Base-by-base conservation (phyloP, 768 basidiomycete genomes). In the Hypsizygus marmoreus region DNA sequence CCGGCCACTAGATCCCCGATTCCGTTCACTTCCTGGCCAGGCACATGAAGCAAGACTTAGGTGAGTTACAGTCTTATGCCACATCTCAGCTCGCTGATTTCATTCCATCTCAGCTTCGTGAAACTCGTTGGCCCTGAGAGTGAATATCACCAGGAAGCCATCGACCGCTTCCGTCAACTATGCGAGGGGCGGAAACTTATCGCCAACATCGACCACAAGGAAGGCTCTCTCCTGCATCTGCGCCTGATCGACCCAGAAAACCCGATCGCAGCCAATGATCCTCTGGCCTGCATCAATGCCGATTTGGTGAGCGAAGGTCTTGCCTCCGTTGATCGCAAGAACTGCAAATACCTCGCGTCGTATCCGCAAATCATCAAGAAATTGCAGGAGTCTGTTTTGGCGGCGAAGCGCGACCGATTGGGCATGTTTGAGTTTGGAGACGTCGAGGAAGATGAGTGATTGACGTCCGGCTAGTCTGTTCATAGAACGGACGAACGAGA, bases 391-490 rank as follows among this genome's bases (percentile, higher is more conserved):
- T 79, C 83, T 2, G 63, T 84, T 25, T 56, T 63, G 16, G 73
- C 73, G 14, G 92, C 92, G 9, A 92, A 91, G 67, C 73, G 77
- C 41, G 83, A 83, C 45, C 80, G 91, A 10, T 66, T 76, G 43
- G 91, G 91, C 26, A 91, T 91, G 80, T 94, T 89, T 59, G 91
- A 94, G 69, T 88, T 89, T 60, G 91, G 91, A n/a, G 91, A 93
- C 63, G 76, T 92, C 10, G 89, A 90, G 53, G 90, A 92, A 61
- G 90, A 92, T 45, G 86, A 91, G 48, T 75, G 65, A 56, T 33
- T 38, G 11, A 13, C 29, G 22, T 16, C 19, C 14, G 30, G 19
- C 7, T 9, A 31, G 30, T 37, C 14, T 31, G 23, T 23, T 20
- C 16, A 24, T 6, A 30, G 22, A 25, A 12, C 16, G 45, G 25